phyloP scores from a whole-genome alignment of 225 moss, liverwort and hornwort genomes.

The Pseudisothecium myosuroides region DNA sequence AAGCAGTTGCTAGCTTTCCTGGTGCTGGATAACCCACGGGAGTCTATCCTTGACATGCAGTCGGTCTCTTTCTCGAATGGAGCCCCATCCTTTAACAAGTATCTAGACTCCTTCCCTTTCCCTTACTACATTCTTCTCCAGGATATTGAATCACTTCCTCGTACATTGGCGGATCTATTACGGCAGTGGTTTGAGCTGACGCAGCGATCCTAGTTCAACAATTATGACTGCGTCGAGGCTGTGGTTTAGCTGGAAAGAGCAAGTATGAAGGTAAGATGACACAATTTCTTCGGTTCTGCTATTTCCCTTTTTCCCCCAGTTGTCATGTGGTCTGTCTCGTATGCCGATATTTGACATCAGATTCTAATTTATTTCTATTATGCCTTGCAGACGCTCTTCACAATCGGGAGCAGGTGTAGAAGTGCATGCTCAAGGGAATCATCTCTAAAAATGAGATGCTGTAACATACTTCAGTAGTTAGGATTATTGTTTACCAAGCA shows the following conservation, averaged over 20 bases:
- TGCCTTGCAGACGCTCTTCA: conserved; percentile 1
- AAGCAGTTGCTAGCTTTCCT: conserved; percentile 80
- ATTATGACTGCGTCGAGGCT: not conserved
- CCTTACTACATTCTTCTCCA: conserved; percentile 91
- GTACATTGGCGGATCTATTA: conserved; percentile 86
- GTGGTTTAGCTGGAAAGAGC: not conserved
- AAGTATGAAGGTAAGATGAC: not conserved
- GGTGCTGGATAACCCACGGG: conserved; percentile 88
- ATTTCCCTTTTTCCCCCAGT: not conserved
- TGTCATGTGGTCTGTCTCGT: not conserved
- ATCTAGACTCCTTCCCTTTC: conserved; percentile 89
- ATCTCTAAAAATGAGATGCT: not conserved
- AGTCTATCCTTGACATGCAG: conserved; percentile 92
- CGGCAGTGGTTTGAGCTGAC: conserved; percentile 98
- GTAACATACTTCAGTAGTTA: conserved; percentile 16
- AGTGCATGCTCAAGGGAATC: not conserved
- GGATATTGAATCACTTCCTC: conserved; percentile 87
- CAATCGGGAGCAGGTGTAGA: not conserved
- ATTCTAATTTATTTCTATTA: not conserved
- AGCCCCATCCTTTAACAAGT: conserved; percentile 70
- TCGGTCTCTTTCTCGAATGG: conserved; percentile 81
- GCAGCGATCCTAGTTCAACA: conserved; percentile 29
- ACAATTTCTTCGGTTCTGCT: not conserved
- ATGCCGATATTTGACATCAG: not conserved
- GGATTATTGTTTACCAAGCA: not conserved